Base-by-base conservation (phyloP, 345 rosid species). In the Zanthoxylum bungeanum region DNA sequence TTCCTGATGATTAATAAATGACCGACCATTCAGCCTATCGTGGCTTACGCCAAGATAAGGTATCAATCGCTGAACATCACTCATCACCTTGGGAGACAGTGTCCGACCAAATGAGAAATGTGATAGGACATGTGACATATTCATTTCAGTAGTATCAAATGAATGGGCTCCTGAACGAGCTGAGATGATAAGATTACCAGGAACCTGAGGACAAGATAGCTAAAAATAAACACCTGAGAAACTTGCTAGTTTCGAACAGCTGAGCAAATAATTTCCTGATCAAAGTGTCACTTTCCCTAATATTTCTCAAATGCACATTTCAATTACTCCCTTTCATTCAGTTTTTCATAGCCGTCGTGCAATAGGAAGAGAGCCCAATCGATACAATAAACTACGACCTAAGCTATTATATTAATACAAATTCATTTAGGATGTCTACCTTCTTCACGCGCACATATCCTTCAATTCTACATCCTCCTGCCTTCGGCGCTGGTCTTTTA, bases 381-480 rank as follows among this genome's bases (percentile, higher is more conserved):
- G 11, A 64, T 64, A 46, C 53, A 27, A 44, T 8, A 19, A 64
- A 42, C 49, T 25, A 7, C 7, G 36, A 4, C 49, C 51, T 9
- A n/a, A 4, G 30, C 37, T 59, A 27, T 34, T 28, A 21, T 39
- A 55, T 62, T 52, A 36, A 59, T 71, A 21, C 62, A 64, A n/a
- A 37, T 46, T 62, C 62, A 30, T n/a, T 24, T 17, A 36, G 51
- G 40, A 57, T 24, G 25, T 46, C 53, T 78, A 89, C 99, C 96
- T 96, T 96, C 82, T 96, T 96, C 50, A 95, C 96, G 51, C 96
- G 91, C 57, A 95, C 91, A 82, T 89, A 85, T 68, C 99, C 99
- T 85, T 95, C 99, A 68, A 95, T 85, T 87, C 93, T 88, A 53
- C 99, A 95, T 72, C 99, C 99, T 64, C 98, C 98, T 2, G 98